These are phyloP conservation scores for Parathielavia hyrcaniae DNA, from an alignment of 495 filamentous ascomycete genomes.

Conservation along the genomic window DNA sequence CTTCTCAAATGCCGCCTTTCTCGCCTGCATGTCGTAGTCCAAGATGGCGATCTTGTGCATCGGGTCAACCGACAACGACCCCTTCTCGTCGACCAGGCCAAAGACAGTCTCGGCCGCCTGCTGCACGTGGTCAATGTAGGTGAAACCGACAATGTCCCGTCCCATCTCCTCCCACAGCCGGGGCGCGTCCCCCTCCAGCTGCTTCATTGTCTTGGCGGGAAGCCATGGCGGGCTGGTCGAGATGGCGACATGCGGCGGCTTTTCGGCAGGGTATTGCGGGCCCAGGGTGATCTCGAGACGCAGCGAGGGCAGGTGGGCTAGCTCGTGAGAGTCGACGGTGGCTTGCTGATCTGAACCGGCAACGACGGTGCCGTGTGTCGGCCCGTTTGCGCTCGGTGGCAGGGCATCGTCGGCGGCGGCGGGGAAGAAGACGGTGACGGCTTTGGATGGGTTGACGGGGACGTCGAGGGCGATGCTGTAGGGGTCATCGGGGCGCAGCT, in stretches of 20 bases:
- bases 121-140: constrained; percentile 81
- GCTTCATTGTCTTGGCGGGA: constrained; percentile 48
- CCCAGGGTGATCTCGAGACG: constrained; percentile 64
- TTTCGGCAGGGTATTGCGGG: constrained; percentile 62
- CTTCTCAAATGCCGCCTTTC: constrained; percentile 66
- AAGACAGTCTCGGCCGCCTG: constrained; percentile 73
- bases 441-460: constrained; percentile 60
- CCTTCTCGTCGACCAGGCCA: constrained; percentile 53
- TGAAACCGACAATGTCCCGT: constrained; percentile 67
- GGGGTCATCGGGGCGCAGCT: constrained; percentile 50
- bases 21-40: constrained; percentile 69
- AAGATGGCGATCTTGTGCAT: constrained; percentile 67
- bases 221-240: constrained; percentile 66
- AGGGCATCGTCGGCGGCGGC: constrained; percentile 41
- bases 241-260: constrained; percentile 61
- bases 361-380: constrained; percentile 3
- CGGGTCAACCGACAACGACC: constrained; percentile 47
- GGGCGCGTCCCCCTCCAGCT: constrained; percentile 54
- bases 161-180: constrained; percentile 80
- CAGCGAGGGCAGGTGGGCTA: constrained; percentile 74
- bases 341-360: constrained; percentile 1
- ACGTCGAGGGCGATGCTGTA: constrained; percentile 66
- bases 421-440: constrained; percentile 65
- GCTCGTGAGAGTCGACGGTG: constrained; percentile 51
- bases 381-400: constrained; percentile 22